A percentile compares a stretch with the other conserved stretches of the same genome.
phyloP scores from a whole-genome alignment of 371 early-diverging fungal genomes.

The Mortierella sp. region DNA sequence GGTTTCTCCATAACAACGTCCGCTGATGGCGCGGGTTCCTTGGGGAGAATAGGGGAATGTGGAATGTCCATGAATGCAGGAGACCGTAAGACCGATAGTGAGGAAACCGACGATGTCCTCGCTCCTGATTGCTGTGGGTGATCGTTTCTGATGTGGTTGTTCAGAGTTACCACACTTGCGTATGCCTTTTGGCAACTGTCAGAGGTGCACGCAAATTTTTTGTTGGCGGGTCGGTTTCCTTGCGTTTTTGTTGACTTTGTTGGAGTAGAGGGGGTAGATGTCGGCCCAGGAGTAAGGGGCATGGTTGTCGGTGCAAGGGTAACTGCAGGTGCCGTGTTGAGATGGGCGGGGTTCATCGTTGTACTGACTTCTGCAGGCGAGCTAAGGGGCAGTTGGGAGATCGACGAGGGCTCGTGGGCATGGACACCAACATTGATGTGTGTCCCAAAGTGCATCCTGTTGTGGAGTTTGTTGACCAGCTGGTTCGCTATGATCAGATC shows the following conservation, averaged over 20 bases:
- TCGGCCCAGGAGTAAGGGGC: neutral
- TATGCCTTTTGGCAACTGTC: constrained; percentile 34
- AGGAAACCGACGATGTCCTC: neutral
- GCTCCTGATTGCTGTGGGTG: constrained; percentile 23
- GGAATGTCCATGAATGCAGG: constrained; percentile 12
- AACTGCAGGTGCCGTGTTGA: neutral
- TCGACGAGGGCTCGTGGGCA: constrained; percentile 12
- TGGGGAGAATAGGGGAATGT: constrained; percentile 5
- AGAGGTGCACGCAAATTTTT: constrained; percentile 26
- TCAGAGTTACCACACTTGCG: constrained; percentile 25
- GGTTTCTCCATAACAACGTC: constrained; percentile 16
- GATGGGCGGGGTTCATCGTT: neutral
- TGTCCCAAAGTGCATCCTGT: constrained; percentile 28
- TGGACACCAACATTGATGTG: constrained; percentile 31
- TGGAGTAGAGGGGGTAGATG: neutral
- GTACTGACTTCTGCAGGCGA: neutral
- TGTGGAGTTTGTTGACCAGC: constrained; percentile 14
- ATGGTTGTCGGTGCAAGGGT: neutral
- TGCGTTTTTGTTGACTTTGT: constrained; percentile 16
- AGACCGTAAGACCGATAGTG: neutral
- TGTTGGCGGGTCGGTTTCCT: constrained; percentile 17
- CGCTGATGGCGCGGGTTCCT: constrained; percentile 11
- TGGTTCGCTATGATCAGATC: constrained; percentile 21
- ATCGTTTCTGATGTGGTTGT: constrained; percentile 45
- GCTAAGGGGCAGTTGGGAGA: constrained; percentile 13